Evolutionary conservation across 139 green algal species (phyloP).

Genomic region (Dunaliella primolecta): DNA sequence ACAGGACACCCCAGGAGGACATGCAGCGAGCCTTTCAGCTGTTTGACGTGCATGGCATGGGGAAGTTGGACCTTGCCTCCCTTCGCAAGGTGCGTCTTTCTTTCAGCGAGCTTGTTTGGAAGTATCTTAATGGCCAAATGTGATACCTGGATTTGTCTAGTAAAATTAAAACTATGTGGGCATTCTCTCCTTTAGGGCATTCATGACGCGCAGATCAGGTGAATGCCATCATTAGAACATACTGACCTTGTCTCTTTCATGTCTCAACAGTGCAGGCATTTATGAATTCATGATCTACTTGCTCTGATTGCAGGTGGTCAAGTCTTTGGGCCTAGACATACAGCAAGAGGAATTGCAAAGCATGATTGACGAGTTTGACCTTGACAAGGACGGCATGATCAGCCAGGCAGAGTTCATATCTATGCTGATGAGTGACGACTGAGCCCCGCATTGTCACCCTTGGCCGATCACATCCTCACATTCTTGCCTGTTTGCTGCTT

Average conservation of each 20-base stretch:
- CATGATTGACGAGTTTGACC: slow-evolving; percentile 57
- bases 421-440: slow-evolving; percentile 30
- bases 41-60: slow-evolving; percentile 45
- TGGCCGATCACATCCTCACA: too few relatives aligned
- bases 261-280: too few relatives aligned
- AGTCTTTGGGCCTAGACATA: slow-evolving; percentile 25
- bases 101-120: not conserved
- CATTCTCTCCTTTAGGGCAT: too few relatives aligned
- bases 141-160: too few relatives aligned
- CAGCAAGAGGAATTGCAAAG: slow-evolving; percentile 29
- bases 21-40: slow-evolving; percentile 44
- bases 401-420: slow-evolving; percentile 40
- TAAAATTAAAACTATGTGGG: too few relatives aligned
- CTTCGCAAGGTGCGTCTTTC: slow-evolving; percentile 6
- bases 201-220: too few relatives aligned
- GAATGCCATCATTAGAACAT: too few relatives aligned
- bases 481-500: too few relatives aligned
- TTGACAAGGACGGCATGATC: slow-evolving; percentile 46
- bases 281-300: too few relatives aligned
- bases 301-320: slow-evolving; percentile 19
- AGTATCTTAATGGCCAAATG: too few relatives aligned
- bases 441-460: too few relatives aligned
- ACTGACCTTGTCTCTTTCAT: too few relatives aligned
- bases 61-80: slow-evolving; percentile 29
- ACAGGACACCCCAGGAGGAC: slow-evolving; percentile 24